Evolutionary conservation across 768 basidiomycete species (phyloP).

Genomic region (Lyophyllum atratum): DNA sequence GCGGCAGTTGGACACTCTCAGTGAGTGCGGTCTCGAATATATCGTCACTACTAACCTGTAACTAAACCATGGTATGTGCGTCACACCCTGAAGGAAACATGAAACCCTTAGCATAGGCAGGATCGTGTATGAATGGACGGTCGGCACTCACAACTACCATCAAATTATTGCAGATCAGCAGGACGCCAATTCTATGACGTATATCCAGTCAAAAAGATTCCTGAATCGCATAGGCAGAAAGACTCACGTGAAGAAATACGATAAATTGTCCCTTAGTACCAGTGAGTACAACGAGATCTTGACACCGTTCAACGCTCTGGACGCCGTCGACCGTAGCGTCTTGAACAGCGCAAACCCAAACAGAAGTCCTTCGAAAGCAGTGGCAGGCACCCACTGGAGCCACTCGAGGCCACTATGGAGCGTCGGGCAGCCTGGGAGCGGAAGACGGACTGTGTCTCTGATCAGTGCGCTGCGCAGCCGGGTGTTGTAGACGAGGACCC

Average conservation of each 20-base stretch:
- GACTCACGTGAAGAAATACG: slow-evolving; percentile 45
- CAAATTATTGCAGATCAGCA: slow-evolving; percentile 47
- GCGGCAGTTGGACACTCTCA: neutral
- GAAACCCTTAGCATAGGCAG: too few species aligned
- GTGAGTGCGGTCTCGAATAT: neutral
- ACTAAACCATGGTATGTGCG: slow-evolving; percentile 52
- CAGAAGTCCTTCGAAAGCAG: slow-evolving; percentile 40
- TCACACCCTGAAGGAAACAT: slow-evolving; percentile 31
- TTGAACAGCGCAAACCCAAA: slow-evolving; percentile 43
- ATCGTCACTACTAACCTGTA: slow-evolving; percentile 35
- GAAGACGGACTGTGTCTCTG: slow-evolving; percentile 34
- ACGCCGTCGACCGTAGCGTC: slow-evolving; percentile 25
- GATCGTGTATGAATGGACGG: neutral
- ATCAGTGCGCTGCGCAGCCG: slow-evolving; percentile 36
- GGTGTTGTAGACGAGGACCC: slow-evolving; percentile 41
- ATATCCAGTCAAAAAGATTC: neutral
- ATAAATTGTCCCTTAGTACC: slow-evolving; percentile 43
- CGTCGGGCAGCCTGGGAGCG: slow-evolving; percentile 28
- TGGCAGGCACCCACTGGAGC: slow-evolving; percentile 17
- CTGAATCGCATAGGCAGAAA: neutral
- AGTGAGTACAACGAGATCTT: slow-evolving; percentile 32
- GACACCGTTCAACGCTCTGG: slow-evolving; percentile 23
- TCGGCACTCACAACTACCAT: slow-evolving; percentile 39
- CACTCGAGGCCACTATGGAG: slow-evolving; percentile 15
- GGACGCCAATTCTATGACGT: slow-evolving; percentile 32